Percentiles rank a stretch among this genome's conserved stretches.
These are phyloP conservation scores for Sporothrix dimorphospora DNA, from an alignment of 2,329 filamentous ascomycete genomes.

Conservation along the genomic window DNA sequence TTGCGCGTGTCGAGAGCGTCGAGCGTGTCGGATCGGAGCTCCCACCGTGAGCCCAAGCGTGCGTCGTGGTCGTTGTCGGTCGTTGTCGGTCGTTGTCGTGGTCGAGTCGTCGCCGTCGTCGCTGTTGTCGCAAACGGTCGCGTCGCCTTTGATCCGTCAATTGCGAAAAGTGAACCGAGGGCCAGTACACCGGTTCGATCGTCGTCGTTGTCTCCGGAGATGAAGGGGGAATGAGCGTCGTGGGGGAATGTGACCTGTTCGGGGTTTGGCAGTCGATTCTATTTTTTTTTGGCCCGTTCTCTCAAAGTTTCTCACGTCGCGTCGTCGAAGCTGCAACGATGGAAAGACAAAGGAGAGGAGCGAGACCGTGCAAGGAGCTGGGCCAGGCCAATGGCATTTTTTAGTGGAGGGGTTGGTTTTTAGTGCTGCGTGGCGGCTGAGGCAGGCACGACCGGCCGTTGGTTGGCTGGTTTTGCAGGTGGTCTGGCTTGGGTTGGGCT, in stretches of 20 bases:
- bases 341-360: not conserved
- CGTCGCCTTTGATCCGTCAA: slow-evolving; percentile 4
- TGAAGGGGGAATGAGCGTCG: not conserved
- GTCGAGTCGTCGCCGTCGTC: not conserved
- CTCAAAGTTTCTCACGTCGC: slow-evolving; percentile 25
- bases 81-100: not conserved
- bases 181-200: not conserved
- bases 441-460: slow-evolving; percentile 14
- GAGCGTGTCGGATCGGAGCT: not conserved
- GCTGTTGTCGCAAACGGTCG: slow-evolving; percentile 14
- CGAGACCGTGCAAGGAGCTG: not conserved
- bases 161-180: not conserved
- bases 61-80: not conserved
- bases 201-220: not conserved
- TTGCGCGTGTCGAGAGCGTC: too few species aligned
- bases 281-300: slow-evolving; percentile 18
- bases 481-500: not conserved
- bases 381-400: slow-evolving; percentile 9
- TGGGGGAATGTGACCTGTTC: not conserved
- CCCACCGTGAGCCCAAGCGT: not conserved
- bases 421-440: slow-evolving; percentile 11
- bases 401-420: slow-evolving; percentile 31
- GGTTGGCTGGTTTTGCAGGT: not conserved
- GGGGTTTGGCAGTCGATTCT: not conserved
- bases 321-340: not conserved